Evolutionary conservation across 2,329 filamentous ascomycete species (phyloP).

Genomic region (Scytalidium lignicola): DNA sequence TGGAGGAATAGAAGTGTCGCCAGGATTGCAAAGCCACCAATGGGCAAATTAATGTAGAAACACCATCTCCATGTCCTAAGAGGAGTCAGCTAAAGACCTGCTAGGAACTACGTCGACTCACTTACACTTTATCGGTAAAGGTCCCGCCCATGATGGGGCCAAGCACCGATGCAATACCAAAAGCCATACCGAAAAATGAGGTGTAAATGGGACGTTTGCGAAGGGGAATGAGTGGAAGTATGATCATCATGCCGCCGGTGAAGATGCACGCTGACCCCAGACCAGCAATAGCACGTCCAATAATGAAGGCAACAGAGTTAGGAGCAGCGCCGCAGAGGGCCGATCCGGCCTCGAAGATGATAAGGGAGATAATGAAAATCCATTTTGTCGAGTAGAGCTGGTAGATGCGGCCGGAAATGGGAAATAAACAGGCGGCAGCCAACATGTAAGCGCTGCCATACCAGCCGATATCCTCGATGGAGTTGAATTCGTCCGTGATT

Average conservation of each 20-base stretch:
- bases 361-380: constrained; percentile 10
- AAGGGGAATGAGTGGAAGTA: constrained; percentile 2
- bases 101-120: no score
- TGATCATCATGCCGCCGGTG: constrained; percentile 17
- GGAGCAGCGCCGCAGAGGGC: constrained; percentile 21
- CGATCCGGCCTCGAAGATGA: constrained; percentile 15
- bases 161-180: constrained; percentile 4
- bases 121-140: constrained; percentile 23
- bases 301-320: constrained; percentile 32
- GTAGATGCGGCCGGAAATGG: constrained; percentile 15
- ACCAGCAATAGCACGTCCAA: constrained; percentile 24
- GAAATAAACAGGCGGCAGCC: constrained; percentile 17
- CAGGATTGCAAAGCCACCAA: background rate
- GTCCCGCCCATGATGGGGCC: constrained; percentile 22
- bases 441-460: constrained; percentile 33
- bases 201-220: constrained; percentile 8
- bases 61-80: constrained; percentile 24
- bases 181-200: constrained; percentile 19
- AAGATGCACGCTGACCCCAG: constrained; percentile 28
- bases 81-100: constrained; percentile 14
- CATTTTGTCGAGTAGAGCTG: constrained; percentile 13
- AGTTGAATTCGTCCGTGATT: constrained; percentile 37
- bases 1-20: constrained; percentile 22
- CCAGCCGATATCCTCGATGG: constrained; percentile 26
- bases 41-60: constrained; percentile 31